A percentile compares a stretch with the other conserved stretches of the same genome.
These are phyloP conservation scores for Penicillium angulare DNA, from an alignment of 495 filamentous ascomycete species.

Conservation along the genomic window DNA sequence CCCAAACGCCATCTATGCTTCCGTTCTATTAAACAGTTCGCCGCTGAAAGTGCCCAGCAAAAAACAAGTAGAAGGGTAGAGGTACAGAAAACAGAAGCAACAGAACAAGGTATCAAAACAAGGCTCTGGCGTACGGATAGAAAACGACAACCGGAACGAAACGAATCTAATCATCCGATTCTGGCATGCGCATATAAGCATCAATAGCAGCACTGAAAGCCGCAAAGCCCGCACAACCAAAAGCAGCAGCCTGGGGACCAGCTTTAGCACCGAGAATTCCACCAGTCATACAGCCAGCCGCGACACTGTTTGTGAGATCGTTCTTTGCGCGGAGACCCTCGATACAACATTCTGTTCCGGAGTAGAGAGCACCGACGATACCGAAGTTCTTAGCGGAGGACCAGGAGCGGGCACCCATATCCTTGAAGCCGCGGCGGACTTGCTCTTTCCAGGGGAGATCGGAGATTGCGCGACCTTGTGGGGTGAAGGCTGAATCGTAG, in stretches of 20 bases:
- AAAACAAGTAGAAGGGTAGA: conserved; percentile 21
- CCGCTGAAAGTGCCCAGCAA: conserved; percentile 21
- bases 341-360: conserved; percentile 92
- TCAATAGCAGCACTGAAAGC: conserved; percentile 96
- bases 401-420: conserved; percentile 85
- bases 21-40: conserved; percentile 24
- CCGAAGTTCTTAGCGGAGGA: conserved; percentile 94
- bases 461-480: conserved; percentile 60
- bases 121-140: conserved; percentile 13
- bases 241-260: conserved; percentile 83
- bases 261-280: conserved; percentile 80
- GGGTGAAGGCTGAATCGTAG: conserved; percentile 78
- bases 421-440: conserved; percentile 78
- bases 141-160: neutral
- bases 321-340: conserved; percentile 91
- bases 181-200: conserved; percentile 74
- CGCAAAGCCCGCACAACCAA: conserved; percentile 92
- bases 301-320: conserved; percentile 83
- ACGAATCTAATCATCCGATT: conserved; percentile 23
- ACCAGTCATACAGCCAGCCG: conserved; percentile 88
- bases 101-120: neutral
- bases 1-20: conserved; percentile 29
- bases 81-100: neutral
- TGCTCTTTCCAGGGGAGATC: conserved; percentile 80
- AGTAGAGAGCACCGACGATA: conserved; percentile 82